These are phyloP conservation scores for Ciborinia camelliae DNA, from an alignment of 2,329 filamentous ascomycete genomes.

Conservation along the genomic window DNA sequence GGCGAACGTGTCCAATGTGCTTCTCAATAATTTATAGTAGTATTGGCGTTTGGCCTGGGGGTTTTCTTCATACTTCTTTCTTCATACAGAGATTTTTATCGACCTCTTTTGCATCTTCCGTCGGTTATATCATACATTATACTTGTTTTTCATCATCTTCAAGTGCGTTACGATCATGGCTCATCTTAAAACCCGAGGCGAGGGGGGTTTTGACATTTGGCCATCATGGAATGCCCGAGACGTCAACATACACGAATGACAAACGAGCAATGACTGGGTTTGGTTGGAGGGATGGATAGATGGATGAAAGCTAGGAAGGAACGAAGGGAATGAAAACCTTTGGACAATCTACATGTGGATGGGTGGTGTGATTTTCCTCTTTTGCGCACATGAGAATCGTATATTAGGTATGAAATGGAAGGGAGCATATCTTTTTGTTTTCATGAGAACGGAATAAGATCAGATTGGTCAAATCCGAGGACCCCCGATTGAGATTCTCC, in stretches of 20 bases:
- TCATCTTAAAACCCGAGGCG: neutral
- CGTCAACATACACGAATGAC: slow-evolving; percentile 4
- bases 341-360: slow-evolving; percentile 4
- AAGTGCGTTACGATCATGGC: slow-evolving; percentile 7
- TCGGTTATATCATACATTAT: slow-evolving; percentile 18
- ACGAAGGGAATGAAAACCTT: slow-evolving; percentile 1
- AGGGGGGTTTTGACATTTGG: neutral
- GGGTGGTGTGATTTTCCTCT: neutral
- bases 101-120: slow-evolving; percentile 18
- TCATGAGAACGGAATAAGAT: neutral
- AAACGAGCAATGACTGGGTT: slow-evolving; percentile 4
- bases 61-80: slow-evolving; percentile 2
- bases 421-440: neutral
- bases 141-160: slow-evolving; percentile 9
- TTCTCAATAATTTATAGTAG: slow-evolving; percentile 60
- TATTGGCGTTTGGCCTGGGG: slow-evolving; percentile 20
- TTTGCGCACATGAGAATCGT: slow-evolving; percentile 1
- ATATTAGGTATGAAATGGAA: slow-evolving; percentile 11
- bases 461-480: neutral
- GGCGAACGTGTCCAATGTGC: slow-evolving; percentile 83
- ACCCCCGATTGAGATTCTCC: slow-evolving; percentile 10
- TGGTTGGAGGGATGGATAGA: slow-evolving; percentile 2
- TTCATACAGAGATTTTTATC: slow-evolving; percentile 12
- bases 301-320: slow-evolving; percentile 7
- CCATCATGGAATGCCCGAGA: neutral